Base-by-base conservation (phyloP, 1,139 yeast genomes). In the Geotrichum macrosporum region DNA sequence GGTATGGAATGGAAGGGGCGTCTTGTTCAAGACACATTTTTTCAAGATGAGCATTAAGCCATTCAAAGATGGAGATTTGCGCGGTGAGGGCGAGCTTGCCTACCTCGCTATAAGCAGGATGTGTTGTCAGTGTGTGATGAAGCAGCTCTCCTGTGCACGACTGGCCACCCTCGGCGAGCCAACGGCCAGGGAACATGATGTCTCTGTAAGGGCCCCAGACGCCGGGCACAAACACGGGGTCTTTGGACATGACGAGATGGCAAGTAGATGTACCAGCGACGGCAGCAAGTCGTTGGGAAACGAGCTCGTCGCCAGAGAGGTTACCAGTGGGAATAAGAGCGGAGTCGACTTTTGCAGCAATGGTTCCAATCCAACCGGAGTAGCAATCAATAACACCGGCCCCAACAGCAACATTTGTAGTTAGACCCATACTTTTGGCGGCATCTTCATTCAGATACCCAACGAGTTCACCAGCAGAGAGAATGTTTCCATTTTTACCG, bases 131-230 rank as follows among this genome's bases (percentile, higher is more conserved):
- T n/a, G 89, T 94, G 66, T 87, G 95, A 3, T 92, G 94, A 57
- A 92, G 74, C 44, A 92, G 74, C 31, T 94, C 96, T 55, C 98
- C 98, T 2, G 98, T 92, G 62, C 95, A 24, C 9, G 27, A 24
- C 10, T 92, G 98, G 16, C 98, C 98, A 61, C 98, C 98, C 69
- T 92, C 98, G n/a, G 97, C 95, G 58, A 88, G 75, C 97, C 97
- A 92, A 60, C 75, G 82, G 10, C 81, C 88, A 31, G 86, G 84
- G 16, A 94, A 85, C 72, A 92, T 75, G 9, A 86, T 95, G 64
- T 89, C 95, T 59, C 88, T 77, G 68, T 92, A 92, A 3, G 98
- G 98, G 18, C 98, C 98, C 98, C 98, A 92, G 29, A 92, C 96
- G 50, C 98, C 98, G 42, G 87, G 80, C 12, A 92, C 97, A 64